Base-by-base conservation (phyloP, 169 alveolate species). In the Theileria sp. region DNA sequence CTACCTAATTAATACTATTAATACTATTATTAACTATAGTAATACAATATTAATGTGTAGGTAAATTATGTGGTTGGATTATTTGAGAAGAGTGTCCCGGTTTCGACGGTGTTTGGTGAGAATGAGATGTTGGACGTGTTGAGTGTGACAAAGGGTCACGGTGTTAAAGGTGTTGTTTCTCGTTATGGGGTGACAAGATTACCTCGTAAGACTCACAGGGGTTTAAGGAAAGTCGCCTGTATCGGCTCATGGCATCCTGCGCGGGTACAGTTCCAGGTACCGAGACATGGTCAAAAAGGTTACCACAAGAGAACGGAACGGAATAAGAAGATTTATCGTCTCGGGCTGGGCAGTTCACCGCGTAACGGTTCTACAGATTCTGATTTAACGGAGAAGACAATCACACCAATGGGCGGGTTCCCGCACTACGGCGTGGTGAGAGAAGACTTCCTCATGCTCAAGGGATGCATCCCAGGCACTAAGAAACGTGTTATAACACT, bases 241-340 rank as follows among this genome's bases (percentile, higher is more conserved):
- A 98, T 98, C 79, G 99, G 99, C 69, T 97, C 99, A n/a, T 98
- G 99, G 99, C 99, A 98, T 94, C 99, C 99, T 65, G 98, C 99
- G 49, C 94, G 99, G 58, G 99, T 98, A 68, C 98, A 97, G 92
- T 98, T 97, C 95, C 99, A 98, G 77, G 99, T 98, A 68, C 99
- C 99, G 54, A 96, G 99, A 72, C 98, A 98, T 44, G 99, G 99
- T 82, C 99, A 98, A 94, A 94, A 93, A 84, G 99, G 99, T 50
- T 98, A 98, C 92, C 98, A 96, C 92, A 99, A 98, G 92, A 96
- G 99, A 81, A 98, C 99, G 62, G 99, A 98, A 92, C 95, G 97
- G 92, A 98, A 98, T 96, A 98, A 98, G 96, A 98, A 98, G 96
- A 96, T 98, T 86, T 98, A 98, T 94, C 96, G 99, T 73, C 92